Base-by-base conservation (phyloP, 2,329 filamentous ascomycete species). In the Aspergillus flavus region DNA sequence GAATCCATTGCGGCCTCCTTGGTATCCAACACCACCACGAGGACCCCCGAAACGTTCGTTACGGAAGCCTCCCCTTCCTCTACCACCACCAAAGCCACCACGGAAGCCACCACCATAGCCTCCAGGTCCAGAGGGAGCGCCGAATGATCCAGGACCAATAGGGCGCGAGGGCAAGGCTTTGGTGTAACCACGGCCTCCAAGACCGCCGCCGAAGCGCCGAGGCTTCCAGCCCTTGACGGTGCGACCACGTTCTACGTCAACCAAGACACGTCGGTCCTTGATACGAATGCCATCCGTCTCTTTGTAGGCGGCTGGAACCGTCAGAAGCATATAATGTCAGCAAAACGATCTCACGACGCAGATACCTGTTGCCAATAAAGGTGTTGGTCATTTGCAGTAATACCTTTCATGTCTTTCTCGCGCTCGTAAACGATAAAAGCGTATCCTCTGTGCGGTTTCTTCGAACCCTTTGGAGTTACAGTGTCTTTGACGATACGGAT, bases 361-460 rank as follows among this genome's bases (percentile, higher is more conserved):
- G 28, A 45, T 58, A 48, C 21, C 58, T 54, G 30, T 54, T 57
- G 59, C 45, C 56, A 43, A 61, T 59, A 58, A 36, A 39, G 50
- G 59, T 61, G 62, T 54, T 64, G 60, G 57, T 59, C 66, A 68
- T 56, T 48, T 61, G 64, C 57, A 55, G 58, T 61, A 64, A 68
- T 96, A 97, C 94, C 93, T 93, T 96, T 96, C 94, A 98, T 97
- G 78, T 98, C 95, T 80, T 94, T 94, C 81, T 98, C 95, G 78
- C 92, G 90, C 80, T 98, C 94, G 76, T 94, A 99, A 60, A 98
- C 92, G 71, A 99, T 91, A 76, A 99, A 99, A 65, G 93, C 95
- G 79, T 99, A 99, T 66, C 95, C 95, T 73, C 90, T 86, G 75
- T 96, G 92, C 57, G 89, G 82, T 82, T 93, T 93, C 75, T 90